Evolutionary conservation across 805 yeast species (phyloP).

Genomic region (Starmerella geochares): DNA sequence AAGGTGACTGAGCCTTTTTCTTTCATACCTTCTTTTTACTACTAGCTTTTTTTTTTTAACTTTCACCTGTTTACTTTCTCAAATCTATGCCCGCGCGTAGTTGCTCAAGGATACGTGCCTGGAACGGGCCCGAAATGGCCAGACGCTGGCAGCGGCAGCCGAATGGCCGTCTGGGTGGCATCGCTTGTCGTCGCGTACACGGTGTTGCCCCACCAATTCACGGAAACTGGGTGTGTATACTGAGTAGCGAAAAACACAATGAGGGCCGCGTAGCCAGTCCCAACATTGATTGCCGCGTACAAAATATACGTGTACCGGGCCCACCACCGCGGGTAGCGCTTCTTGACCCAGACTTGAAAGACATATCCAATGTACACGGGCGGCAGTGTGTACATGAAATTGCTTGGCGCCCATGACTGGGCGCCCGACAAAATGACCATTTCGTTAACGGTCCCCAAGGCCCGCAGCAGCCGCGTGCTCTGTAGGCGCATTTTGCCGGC

Average conservation of each 20-base stretch:
- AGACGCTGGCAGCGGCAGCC: slow-evolving; percentile 3
- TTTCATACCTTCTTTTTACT: no score
- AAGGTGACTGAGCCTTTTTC: no score
- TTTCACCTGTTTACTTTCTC: neutral
- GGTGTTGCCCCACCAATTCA: slow-evolving; percentile 44
- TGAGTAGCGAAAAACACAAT: slow-evolving; percentile 38
- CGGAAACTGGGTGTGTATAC: slow-evolving; percentile 24
- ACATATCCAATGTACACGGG: slow-evolving; percentile 34
- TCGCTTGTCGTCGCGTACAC: slow-evolving; percentile 8
- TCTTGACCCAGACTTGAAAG: slow-evolving; percentile 39
- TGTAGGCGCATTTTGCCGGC: slow-evolving; percentile 32
- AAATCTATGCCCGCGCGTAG: no score
- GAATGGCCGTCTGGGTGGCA: neutral
- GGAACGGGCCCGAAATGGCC: slow-evolving; percentile 13
- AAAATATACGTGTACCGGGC: slow-evolving; percentile 42
- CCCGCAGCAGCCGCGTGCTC: neutral
- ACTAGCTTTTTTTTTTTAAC: neutral
- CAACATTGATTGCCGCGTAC: slow-evolving; percentile 41
- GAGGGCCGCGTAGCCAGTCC: slow-evolving; percentile 41
- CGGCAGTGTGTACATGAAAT: slow-evolving; percentile 37
- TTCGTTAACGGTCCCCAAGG: slow-evolving; percentile 8
- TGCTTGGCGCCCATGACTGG: slow-evolving; percentile 36
- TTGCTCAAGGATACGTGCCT: slow-evolving; percentile 12
- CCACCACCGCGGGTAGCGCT: slow-evolving; percentile 42
- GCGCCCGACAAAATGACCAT: slow-evolving; percentile 16